phyloP scores from a whole-genome alignment of 306 rosid genomes.

The Dicorynia guianensis region DNA sequence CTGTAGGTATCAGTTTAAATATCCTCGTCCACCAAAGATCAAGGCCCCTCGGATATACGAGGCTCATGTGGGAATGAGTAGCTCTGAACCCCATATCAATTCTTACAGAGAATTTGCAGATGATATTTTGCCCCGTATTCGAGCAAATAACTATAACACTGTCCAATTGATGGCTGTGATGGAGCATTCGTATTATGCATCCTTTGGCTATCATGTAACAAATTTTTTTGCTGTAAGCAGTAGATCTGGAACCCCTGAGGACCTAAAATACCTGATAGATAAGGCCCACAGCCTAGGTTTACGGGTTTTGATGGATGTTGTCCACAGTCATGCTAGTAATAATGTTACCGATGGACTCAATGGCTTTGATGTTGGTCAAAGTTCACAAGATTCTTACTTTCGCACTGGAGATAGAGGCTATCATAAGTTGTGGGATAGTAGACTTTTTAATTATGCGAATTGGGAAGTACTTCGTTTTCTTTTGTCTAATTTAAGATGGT shows the following conservation, averaged over 20 bases:
- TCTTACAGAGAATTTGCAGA: conserved; percentile 96
- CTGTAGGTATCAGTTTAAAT: conserved; percentile 78
- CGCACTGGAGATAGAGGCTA: conserved; percentile 88
- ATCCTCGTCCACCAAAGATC: conserved; percentile 78
- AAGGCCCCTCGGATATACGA: conserved; percentile 86
- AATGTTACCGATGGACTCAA: conserved; percentile 93
- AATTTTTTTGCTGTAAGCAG: conserved; percentile 95
- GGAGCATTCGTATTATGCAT: conserved; percentile 99
- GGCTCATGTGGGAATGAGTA: conserved; percentile 98
- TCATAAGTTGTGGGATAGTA: conserved; percentile 95
- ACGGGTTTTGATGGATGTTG: conserved; percentile 86
- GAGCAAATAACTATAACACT: conserved; percentile 85
- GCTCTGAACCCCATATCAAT: conserved; percentile 83
- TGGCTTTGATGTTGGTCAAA: conserved; percentile 97
- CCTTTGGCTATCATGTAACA: conserved; percentile 94
- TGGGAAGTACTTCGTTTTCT: conserved; percentile 99
- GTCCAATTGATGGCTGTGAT: conserved; percentile 97
- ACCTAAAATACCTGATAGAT: conserved; percentile 89
- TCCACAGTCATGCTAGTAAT: conserved; percentile 97
- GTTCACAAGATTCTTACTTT: conserved; percentile 88
- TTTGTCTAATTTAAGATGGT: conserved; percentile 91
- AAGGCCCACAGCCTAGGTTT: conserved; percentile 93
- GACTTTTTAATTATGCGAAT: conserved; percentile 90
- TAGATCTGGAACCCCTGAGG: conserved; percentile 98
- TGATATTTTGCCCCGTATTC: conserved; percentile 82